Base-by-base conservation (phyloP, 1,139 yeast species). In the Saccharomyces hybrid region DNA sequence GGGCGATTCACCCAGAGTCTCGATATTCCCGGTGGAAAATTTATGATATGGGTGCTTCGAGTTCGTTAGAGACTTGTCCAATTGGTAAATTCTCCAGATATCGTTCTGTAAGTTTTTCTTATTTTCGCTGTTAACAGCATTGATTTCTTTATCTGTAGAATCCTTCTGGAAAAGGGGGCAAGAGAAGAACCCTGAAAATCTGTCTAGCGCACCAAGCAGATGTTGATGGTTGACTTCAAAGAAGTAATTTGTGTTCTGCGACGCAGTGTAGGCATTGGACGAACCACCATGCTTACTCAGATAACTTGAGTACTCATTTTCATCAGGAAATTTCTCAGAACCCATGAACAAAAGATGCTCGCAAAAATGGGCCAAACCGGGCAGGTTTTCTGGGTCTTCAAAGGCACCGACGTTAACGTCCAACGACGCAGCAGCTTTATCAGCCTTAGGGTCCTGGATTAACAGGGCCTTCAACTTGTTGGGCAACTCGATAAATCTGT, bases 311-410 rank as follows among this genome's bases (percentile, higher is more conserved):
- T 93, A 93, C 63, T 89, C 98, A 69, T 89, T 90, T 70, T 93
- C 99, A 57, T 79, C 77, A 0, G 99, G 99, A 65, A 86, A 93
- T 71, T 90, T 91, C 62, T 81, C 77, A 3, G 98, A 91, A n/a
- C 99, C 99, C 96, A 93, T 89, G 70, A 93, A 93, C 58, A 93
- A 75, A 62, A 93, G 76, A 72, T 93, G 99, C 73, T 93, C 99
- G 72, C 97, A 90, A 71, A 93, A 93, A 72, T 93, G 99, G 2
- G 99, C 99, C 58, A 93, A 75, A 1, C 99, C 99, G 2, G 91
- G 86, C 31, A 89, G 71, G 29, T 78, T 75, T 52, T 78, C 76
- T 16, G 88, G 88, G 66, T 93, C 98, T 52, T 87, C 81, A 68
- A 86, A 88, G 3, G 96, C 80, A 19, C 99, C 99, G 26, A 90